Evolutionary conservation across 2,329 filamentous ascomycete genomes (phyloP).

Genomic region (Pseudogymnoascus sp.): DNA sequence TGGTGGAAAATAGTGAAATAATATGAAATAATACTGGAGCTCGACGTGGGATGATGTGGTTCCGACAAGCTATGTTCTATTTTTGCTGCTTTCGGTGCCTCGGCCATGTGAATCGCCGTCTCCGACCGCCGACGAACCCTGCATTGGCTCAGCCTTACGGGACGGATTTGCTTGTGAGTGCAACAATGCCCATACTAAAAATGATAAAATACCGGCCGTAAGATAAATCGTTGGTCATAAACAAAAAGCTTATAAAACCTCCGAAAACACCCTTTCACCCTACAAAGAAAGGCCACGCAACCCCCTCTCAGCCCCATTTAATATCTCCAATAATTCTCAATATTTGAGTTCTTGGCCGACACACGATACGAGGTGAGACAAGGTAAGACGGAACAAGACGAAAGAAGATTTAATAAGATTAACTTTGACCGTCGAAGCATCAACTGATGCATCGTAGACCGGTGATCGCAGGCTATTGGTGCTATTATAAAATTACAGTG

Average conservation of each 20-base stretch:
- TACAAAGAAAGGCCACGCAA: neutral
- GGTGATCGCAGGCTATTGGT: neutral
- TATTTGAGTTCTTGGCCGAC: neutral
- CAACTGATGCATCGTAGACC: neutral
- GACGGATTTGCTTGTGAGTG: neutral
- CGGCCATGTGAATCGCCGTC: neutral
- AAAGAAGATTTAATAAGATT: neutral
- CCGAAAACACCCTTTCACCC: constrained; percentile 1
- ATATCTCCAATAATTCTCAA: neutral
- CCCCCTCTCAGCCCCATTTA: neutral
- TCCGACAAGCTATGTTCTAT: neutral
- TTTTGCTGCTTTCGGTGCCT: neutral
- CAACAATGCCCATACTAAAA: neutral
- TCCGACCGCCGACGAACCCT: neutral
- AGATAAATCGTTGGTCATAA: no score
- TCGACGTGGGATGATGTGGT: neutral
- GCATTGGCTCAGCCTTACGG: neutral
- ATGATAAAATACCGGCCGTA: neutral
- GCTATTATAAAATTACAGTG: constrained; percentile 5
- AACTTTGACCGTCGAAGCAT: neutral
- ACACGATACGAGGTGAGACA: neutral
- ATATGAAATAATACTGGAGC: constrained; percentile 7
- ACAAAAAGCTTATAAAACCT: neutral
- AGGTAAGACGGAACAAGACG: neutral
- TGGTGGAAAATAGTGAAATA: neutral